phyloP scores from a whole-genome alignment of 345 rosid genomes.

The Lumnitzera littorea region DNA sequence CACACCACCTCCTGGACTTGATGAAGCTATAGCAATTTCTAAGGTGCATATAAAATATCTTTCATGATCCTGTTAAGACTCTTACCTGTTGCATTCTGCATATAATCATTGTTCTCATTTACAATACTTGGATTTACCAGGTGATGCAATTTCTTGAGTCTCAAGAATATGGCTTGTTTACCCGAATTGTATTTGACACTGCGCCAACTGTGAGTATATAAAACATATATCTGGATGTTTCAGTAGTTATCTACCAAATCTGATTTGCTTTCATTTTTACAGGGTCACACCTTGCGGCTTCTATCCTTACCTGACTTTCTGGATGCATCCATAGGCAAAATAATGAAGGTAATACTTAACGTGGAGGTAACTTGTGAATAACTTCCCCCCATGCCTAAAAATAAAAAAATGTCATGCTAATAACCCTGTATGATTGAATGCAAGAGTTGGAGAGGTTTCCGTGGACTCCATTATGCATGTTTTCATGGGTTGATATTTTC shows the following conservation, averaged over 20 bases:
- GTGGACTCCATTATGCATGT: too few species aligned
- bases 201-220: conserved; percentile 82
- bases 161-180: conserved; percentile 76
- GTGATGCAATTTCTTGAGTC: conserved; percentile 98
- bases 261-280: conserved; percentile 9
- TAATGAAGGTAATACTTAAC: conserved; percentile 54
- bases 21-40: conserved; percentile 98
- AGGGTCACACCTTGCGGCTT: conserved; percentile 92
- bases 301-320: conserved; percentile 91
- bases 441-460: too few species aligned
- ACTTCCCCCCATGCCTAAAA: too few species aligned
- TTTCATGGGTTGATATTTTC: too few species aligned
- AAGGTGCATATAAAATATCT: conserved; percentile 37
- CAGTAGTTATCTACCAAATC: too few species aligned
- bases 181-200: conserved; percentile 92
- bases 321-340: conserved; percentile 96
- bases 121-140: conserved; percentile 29
- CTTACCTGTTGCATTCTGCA: too few species aligned
- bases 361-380: too few species aligned
- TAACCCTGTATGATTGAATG: too few species aligned
- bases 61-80: conserved; percentile 2
- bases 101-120: conserved; percentile 1
- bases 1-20: conserved; percentile 98
- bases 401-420: too few species aligned
- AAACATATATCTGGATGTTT: too few species aligned